phyloP scores from a whole-genome alignment of 148 eudicot genomes.

The Camellia sinensis region DNA sequence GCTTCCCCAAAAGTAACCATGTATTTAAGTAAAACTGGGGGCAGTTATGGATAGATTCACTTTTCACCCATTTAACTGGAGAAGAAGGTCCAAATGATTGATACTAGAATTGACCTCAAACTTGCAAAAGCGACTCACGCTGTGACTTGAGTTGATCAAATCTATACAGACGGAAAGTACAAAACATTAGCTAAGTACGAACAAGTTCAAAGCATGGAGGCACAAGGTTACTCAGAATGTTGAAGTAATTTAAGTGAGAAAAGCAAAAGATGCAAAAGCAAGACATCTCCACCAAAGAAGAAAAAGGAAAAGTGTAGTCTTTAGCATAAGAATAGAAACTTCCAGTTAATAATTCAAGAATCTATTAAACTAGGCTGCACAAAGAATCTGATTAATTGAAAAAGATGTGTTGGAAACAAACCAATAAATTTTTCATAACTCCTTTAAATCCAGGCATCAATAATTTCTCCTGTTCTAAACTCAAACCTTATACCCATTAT shows the following conservation, averaged over 20 bases:
- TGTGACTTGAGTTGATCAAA: not conserved
- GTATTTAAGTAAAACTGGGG: conserved; percentile 14
- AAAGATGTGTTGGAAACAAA: not conserved
- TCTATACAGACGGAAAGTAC: conserved; percentile 6
- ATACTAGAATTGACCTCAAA: conserved; percentile 8
- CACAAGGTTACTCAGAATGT: not conserved
- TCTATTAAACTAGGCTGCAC: not conserved
- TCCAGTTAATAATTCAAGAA: conserved; percentile 1
- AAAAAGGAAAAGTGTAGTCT: not conserved
- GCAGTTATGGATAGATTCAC: conserved; percentile 6
- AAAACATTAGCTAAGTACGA: conserved; percentile 4
- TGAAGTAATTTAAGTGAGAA: not conserved
- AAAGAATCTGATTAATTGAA: not conserved
- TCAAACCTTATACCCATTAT: not conserved
- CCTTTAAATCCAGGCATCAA: not conserved
- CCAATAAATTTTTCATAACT: not conserved
- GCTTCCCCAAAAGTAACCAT: conserved; percentile 47
- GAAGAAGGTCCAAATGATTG: not conserved
- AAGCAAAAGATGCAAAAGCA: not conserved
- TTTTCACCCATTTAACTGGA: conserved; percentile 1
- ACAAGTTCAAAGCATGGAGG: not conserved
- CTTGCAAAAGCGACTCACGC: conserved; percentile 4
- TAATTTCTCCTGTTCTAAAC: not conserved
- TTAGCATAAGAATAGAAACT: not conserved
- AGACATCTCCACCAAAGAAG: not conserved